phyloP scores from a whole-genome alignment of 495 filamentous ascomycete genomes.

The Symbiotaphrina buchneri region DNA sequence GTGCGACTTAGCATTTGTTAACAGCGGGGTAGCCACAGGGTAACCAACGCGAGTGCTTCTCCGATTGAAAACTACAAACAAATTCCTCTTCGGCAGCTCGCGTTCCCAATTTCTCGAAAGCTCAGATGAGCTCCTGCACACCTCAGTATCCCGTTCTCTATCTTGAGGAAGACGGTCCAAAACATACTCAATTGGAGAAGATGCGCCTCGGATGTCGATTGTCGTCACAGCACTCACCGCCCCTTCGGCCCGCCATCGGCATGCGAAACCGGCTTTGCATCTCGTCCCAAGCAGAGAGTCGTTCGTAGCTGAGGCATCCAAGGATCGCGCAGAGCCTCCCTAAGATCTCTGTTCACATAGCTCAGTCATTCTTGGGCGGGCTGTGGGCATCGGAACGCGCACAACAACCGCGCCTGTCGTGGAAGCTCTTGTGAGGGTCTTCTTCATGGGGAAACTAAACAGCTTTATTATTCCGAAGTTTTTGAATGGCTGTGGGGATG shows the following conservation, averaged over 20 bases:
- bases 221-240: no score
- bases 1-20: no score
- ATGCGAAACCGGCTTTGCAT: not conserved
- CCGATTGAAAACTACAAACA: constrained; percentile 4
- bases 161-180: no score
- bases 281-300: not conserved
- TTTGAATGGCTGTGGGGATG: no score
- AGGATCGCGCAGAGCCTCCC: constrained; percentile 1
- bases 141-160: no score
- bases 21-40: no score
- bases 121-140: no score
- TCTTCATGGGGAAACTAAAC: constrained; percentile 3
- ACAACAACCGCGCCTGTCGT: constrained; percentile 1
- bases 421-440: constrained; percentile 4
- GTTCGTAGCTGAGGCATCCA: not conserved
- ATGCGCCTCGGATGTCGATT: no score
- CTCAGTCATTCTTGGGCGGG: constrained; percentile 2
- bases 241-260: not conserved
- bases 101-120: not conserved
- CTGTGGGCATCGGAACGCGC: not conserved
- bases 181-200: not conserved
- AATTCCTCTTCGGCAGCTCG: not conserved
- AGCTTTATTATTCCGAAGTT: no score
- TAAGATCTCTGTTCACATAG: constrained; percentile 4
- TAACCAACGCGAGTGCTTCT: not conserved